Percentiles rank a stretch among this genome's conserved stretches.
Evolutionary conservation across 768 basidiomycete species (phyloP).

Genomic region (Termitomyces sp.): DNA sequence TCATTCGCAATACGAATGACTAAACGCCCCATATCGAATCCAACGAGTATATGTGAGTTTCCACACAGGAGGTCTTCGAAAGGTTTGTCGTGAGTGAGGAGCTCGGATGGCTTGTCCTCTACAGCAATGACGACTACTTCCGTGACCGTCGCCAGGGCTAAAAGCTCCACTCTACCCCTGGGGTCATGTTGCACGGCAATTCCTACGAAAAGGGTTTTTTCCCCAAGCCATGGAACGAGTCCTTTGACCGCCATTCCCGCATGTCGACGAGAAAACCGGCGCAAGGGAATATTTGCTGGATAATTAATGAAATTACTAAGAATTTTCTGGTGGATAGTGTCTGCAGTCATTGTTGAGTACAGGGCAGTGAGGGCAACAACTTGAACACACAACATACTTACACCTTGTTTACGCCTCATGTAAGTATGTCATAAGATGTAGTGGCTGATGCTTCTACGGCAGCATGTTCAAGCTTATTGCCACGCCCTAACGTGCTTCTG

Average conservation of each 20-base stretch:
- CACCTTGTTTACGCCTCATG: background rate
- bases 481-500: background rate
- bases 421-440: background rate
- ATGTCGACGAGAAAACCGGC: constrained; percentile 8
- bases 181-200: constrained; percentile 5
- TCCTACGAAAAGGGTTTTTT: constrained; percentile 3
- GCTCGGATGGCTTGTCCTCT: constrained; percentile 1
- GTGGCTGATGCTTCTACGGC: background rate
- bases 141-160: constrained; percentile 12
- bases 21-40: constrained; percentile 33
- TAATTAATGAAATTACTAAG: background rate
- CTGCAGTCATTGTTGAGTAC: background rate
- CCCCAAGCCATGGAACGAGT: background rate
- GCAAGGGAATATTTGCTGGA: constrained; percentile 3
- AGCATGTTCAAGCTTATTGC: background rate
- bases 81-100: constrained; percentile 7
- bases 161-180: background rate
- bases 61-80: constrained; percentile 18
- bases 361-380: background rate
- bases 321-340: constrained; percentile 8
- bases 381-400: background rate
- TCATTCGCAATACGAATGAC: constrained; percentile 28
- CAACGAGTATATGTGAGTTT: constrained; percentile 21
- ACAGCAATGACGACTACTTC: constrained; percentile 8
- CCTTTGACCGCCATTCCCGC: constrained; percentile 9